Evolutionary conservation across 1,284 basidiomycete species (phyloP).

Genomic region (Sphagnurus paluster): DNA sequence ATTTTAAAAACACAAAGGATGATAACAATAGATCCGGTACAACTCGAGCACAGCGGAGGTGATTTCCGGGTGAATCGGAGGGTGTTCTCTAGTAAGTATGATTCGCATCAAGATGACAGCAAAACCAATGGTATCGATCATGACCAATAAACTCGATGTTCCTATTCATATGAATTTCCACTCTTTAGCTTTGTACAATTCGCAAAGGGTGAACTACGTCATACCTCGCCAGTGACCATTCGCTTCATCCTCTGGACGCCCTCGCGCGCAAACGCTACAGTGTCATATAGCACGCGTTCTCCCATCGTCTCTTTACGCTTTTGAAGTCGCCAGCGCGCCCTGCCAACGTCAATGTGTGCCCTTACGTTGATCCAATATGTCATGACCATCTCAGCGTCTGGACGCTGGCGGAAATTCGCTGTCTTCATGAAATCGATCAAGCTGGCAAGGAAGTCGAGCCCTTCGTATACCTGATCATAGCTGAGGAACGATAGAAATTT

Average conservation of each 20-base stretch:
- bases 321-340: conserved; percentile 14
- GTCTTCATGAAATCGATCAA: conserved; percentile 26
- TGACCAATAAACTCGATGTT: neutral
- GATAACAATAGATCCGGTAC: too few relatives aligned
- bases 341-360: conserved; percentile 2
- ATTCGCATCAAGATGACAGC: too few relatives aligned
- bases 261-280: conserved; percentile 1
- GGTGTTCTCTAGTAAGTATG: too few relatives aligned
- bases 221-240: neutral
- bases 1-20: too few relatives aligned
- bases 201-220: neutral
- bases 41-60: too few relatives aligned
- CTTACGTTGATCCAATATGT: conserved; percentile 19
- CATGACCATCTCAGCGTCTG: conserved; percentile 21
- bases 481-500: too few relatives aligned
- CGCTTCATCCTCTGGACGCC: conserved; percentile 1
- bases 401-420: conserved; percentile 23
- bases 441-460: conserved; percentile 25
- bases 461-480: conserved; percentile 26
- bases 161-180: too few relatives aligned
- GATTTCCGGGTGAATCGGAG: too few relatives aligned
- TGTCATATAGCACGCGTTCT: conserved; percentile 7
- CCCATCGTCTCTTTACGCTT: conserved; percentile 13
- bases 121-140: too few relatives aligned
- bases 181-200: too few relatives aligned